Evolutionary conservation across 116 monocot species (phyloP).

Genomic region (Zostera marina): DNA sequence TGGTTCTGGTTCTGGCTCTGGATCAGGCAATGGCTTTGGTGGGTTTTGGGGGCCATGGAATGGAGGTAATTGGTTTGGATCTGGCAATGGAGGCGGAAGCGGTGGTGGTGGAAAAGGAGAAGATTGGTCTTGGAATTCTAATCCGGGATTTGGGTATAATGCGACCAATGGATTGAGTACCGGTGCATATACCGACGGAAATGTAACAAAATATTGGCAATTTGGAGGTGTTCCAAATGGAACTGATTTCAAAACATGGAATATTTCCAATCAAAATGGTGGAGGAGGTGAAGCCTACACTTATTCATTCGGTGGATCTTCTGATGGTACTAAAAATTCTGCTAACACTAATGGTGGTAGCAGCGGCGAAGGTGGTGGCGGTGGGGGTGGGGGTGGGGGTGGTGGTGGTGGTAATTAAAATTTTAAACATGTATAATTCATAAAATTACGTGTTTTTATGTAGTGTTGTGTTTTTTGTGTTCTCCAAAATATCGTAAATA

Average conservation of each 20-base stretch:
- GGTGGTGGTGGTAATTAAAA: not conserved
- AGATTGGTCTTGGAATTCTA: not conserved
- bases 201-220: not conserved
- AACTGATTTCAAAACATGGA: not conserved
- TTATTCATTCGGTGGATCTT: not conserved
- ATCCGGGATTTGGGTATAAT: not conserved
- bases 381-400: slow-evolving; percentile 3
- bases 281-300: not conserved
- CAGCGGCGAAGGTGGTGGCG: not conserved
- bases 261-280: not conserved
- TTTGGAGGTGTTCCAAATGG: not conserved
- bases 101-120: not conserved
- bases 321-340: not conserved
- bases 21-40: not conserved
- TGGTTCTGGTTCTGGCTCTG: not conserved
- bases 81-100: not conserved
- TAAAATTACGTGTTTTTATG: too few relatives aligned
- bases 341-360: too few relatives aligned
- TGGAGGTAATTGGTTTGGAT: not conserved
- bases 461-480: too few relatives aligned
- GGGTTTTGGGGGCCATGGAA: not conserved
- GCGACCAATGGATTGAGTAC: not conserved
- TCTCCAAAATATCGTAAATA: too few relatives aligned
- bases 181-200: not conserved
- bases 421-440: too few relatives aligned